Evolutionary conservation across 768 basidiomycete genomes (phyloP), one percentile per base, ranked within the genome.

Genomic region (Candolleomyces aberdarensis): DNA sequence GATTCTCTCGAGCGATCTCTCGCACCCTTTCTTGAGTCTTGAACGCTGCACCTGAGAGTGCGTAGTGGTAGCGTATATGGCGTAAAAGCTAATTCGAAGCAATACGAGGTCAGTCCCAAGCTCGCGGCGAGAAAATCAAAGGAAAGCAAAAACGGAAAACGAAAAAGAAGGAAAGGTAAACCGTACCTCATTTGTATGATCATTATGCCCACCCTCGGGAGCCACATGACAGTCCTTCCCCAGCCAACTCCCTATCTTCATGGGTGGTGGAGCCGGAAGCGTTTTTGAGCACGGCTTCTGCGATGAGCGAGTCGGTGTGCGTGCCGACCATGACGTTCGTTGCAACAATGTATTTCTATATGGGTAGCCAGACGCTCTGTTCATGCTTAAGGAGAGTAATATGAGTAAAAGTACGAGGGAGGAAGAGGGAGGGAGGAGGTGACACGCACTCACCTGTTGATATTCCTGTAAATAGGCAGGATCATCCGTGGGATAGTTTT

Each of bases 271-370:
- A 87, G 0, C 74, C 77, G 13, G 59, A 15, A 13, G 89, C 72
- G 9, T 86, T 86, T 72, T 90, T 26, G 90, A 76, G 88, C 83
- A 14, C 93, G 81, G 62, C 93, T 93, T 74, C 92, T 1, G 26
- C 26, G 26, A 26, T 26, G 26, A 26, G 26, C 26, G 26, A 26
- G 93, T 92, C 26, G 3, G 89, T 89, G 64, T 94, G 90, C 0
- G 90, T 92, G 10, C 80, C 88, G 14, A 85, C 86, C 91, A 94
- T 94, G 65, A 92, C 92, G 65, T 91, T 93, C 1, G 91, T 92
- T 68, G 92, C 89, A 76, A 89, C 83, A 13, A 93, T 81, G 62
- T 93, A 93, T 74, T 92, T 93, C 92, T 91, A 94, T 90, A 93
- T 92, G 26, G 92, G 92, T 41, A 94, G 74, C 89, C 91, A 91